Percentiles rank a stretch among this genome's conserved stretches.
phyloP scores from a whole-genome alignment of 2,329 filamentous ascomycete species.

The Fusarium acutatum region DNA sequence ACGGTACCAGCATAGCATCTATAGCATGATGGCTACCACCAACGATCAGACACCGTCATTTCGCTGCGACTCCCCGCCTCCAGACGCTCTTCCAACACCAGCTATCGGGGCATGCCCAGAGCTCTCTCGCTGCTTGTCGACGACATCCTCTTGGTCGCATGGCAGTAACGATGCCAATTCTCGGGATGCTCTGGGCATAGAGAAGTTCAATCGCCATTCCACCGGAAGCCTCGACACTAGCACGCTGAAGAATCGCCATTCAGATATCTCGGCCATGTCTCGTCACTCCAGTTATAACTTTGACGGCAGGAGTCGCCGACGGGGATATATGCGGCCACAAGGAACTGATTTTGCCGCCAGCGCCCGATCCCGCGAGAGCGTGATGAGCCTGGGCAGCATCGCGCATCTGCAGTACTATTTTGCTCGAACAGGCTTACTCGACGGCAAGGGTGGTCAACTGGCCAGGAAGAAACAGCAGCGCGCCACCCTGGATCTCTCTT shows the following conservation, averaged over 20 bases:
- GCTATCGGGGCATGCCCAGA: constrained; percentile 67
- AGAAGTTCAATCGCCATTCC: constrained; percentile 67
- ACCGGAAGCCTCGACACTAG: constrained; percentile 67
- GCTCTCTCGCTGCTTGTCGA: constrained; percentile 71
- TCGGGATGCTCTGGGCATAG: constrained; percentile 65
- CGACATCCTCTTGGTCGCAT: constrained; percentile 66
- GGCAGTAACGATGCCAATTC: constrained; percentile 58
- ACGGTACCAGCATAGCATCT: background rate
- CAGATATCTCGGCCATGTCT: constrained; percentile 51
- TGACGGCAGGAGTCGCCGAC: constrained; percentile 60
- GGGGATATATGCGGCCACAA: constrained; percentile 88
- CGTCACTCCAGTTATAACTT: constrained; percentile 56
- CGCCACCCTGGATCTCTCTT: constrained; percentile 66
- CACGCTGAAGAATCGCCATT: constrained; percentile 59
- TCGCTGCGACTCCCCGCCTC: constrained; percentile 70
- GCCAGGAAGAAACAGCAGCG: constrained; percentile 74
- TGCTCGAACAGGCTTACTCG: constrained; percentile 88
- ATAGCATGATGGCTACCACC: constrained; percentile 46
- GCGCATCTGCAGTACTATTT: constrained; percentile 99
- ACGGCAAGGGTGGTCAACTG: constrained; percentile 90
- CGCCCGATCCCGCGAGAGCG: constrained; percentile 89
- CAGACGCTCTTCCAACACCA: constrained; percentile 68
- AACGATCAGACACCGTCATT: constrained; percentile 45
- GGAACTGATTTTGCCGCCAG: constrained; percentile 91
- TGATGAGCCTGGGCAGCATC: constrained; percentile 95